phyloP scores from a whole-genome alignment of 1,284 basidiomycete species.

The Butyriboletus appendiculatus region DNA sequence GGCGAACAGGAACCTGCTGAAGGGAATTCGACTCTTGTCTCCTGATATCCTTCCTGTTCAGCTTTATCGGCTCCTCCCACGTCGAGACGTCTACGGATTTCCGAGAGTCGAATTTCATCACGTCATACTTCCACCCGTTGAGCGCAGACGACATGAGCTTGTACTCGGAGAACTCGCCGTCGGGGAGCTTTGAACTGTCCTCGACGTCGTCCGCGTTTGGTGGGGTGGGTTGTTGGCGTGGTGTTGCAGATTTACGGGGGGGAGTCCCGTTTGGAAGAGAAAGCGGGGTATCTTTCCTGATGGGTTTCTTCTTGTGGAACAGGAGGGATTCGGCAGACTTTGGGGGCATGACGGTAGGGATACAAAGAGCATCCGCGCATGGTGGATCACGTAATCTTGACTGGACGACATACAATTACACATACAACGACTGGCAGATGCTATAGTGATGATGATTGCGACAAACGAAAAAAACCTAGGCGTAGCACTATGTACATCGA shows the following conservation, averaged over 20 bases:
- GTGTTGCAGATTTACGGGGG: constrained; percentile 32
- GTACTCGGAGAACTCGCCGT: constrained; percentile 67
- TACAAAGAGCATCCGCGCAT: constrained; percentile 4
- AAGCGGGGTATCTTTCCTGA: constrained; percentile 23
- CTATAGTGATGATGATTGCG: constrained; percentile 15
- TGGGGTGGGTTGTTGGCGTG: constrained; percentile 33
- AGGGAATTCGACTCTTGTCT: constrained; percentile 45
- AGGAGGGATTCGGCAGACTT: constrained; percentile 35
- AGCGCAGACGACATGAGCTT: constrained; percentile 72
- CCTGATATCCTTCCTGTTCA: constrained; percentile 81
- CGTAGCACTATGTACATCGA: constrained; percentile 34
- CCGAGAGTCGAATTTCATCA: constrained; percentile 80
- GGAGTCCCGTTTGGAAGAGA: constrained; percentile 12
- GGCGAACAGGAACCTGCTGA: constrained; percentile 54
- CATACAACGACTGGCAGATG: constrained; percentile 10
- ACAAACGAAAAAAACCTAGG: constrained; percentile 12
- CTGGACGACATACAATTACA: constrained; percentile 11
- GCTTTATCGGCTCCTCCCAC: constrained; percentile 74
- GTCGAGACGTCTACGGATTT: constrained; percentile 62
- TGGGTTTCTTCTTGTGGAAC: constrained; percentile 36
- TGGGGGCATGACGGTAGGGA: constrained; percentile 22
- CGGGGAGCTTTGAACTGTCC: constrained; percentile 53
- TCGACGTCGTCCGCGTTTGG: constrained; percentile 44
- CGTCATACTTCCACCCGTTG: constrained; percentile 84
- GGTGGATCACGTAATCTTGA: constrained; percentile 32